phyloP scores from a whole-genome alignment of 2,329 filamentous ascomycete species.

The Cordyceps tenuipes region DNA sequence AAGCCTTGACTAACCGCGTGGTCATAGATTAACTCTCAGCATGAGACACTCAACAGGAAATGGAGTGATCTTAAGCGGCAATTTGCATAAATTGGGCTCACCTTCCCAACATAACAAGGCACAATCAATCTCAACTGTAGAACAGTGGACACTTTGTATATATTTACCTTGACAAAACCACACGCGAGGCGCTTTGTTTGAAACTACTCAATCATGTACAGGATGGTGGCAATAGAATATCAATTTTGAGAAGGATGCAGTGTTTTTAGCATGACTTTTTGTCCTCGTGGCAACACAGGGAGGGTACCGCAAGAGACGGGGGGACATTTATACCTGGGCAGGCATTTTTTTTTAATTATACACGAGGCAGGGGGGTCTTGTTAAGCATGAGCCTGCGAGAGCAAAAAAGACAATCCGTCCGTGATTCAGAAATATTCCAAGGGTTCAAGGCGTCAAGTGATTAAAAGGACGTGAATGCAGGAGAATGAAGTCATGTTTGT shows the following conservation, averaged over 20 bases:
- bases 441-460: not conserved
- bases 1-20: not conserved
- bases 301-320: not conserved
- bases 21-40: conserved; percentile 56
- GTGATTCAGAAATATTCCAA: not conserved
- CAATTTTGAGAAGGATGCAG: not conserved
- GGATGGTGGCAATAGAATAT: not conserved
- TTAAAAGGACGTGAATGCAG: not conserved
- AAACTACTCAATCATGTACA: not conserved
- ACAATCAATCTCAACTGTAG: not conserved
- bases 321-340: not conserved
- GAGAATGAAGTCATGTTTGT: conserved; percentile 6
- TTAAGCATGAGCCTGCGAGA: not conserved
- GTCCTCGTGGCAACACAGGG: not conserved
- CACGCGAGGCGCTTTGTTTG: not conserved
- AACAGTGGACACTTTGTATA: conserved; percentile 4
- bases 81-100: conserved; percentile 31
- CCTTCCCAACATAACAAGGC: not conserved
- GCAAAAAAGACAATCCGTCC: not conserved
- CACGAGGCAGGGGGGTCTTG: not conserved
- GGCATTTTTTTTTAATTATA: not conserved
- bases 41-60: conserved; percentile 67
- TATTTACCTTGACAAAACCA: conserved; percentile 5
- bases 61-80: conserved; percentile 65
- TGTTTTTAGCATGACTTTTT: not conserved